Evolutionary conservation across 768 basidiomycete genomes (phyloP), one percentile per base, ranked within the genome.

Genomic region (Podaxis sp.): DNA sequence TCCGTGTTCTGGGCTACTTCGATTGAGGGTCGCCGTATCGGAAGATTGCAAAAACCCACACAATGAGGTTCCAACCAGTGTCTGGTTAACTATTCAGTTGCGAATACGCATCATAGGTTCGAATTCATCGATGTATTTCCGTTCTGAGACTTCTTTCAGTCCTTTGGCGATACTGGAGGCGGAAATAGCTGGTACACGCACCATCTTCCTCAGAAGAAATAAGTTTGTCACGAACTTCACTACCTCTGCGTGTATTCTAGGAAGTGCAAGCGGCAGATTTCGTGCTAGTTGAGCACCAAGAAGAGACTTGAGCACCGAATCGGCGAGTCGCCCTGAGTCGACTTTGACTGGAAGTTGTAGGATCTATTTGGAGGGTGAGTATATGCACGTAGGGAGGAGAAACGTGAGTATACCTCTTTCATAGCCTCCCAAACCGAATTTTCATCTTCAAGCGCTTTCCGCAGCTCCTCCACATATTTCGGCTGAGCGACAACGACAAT

Each of bases 381-480:
- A 8, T 24, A 19, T 3, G 13, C 17, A 24, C 11, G 25, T 38
- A n/a, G 5, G 22, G n/a, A 12, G 8, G 38, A 25, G 13, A 17
- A 43, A 43, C 41, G 19, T 2, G 7, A 22, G 15, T 2, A 24
- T 54, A 78, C 83, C 11, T 81, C 76, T 4, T 66, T 66, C 0
- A 63, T 37, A 0, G 72, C 73, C 37, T 72, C 75, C 0, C 25
- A 1, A 17, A 76, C 68, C 4, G 80, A 81, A 17, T 82, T 64
- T 4, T 66, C 65, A 27, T 75, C 74, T 22, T 81, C 78, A 0
- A 76, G 66, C 4, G 77, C 75, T 54, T 71, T 78, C 15, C 71
- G 67, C 17, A 83, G 19, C 51, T 83, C 81, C 8, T 81, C 75
- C 47, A 80, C 67, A 3, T 74, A 63, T 24, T 69, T 61, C 0